Base-by-base conservation (phyloP, 768 basidiomycete species). In the Pisolithus orientalis region DNA sequence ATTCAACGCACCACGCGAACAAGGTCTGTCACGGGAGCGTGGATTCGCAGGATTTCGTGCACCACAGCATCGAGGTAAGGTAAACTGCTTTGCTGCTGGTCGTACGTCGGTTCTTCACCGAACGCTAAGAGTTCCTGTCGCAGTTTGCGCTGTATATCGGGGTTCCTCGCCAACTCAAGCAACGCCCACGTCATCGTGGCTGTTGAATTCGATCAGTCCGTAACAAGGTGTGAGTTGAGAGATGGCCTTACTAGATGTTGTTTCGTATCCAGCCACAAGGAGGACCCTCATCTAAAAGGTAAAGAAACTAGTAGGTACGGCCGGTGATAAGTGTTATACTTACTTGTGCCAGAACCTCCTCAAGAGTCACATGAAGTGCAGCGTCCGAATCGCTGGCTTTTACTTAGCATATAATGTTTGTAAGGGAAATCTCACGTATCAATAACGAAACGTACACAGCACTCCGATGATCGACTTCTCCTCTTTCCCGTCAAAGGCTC, bases 61-160 rank as follows among this genome's bases (percentile, higher is more conserved):
- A 21, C 21, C 21, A 21, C 21, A 21, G 21, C 21, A 21, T 21
- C 21, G 6, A 83, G 75, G 59, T 78, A 81, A 1, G 80, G 81
- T 8, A 85, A 64, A 17, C 50, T 65, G 3, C 72, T 72, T 5
- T 67, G 71, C 1, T 83, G 67, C 55, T 81, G 73, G 28, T 82
- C 80, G 64, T 75, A 81, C 4, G 73, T 75, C 13, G 80, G 80
- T 55, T 83, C 81, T 21, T 50, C 40, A 5, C 58, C 64, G 21
- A 21, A 21, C 21, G 21, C 21, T 21, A 21, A 21, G 21, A 21
- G 21, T 21, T 21, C 21, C 21, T 21, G 21, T 21, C 21, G 21
- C 21, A 21, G 21, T 21, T 21, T 21, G 21, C 21, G 21, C 2
- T 21, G 21, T 21, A 21, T 21, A 2, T 21, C 21, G 21, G 21